phyloP scores from a whole-genome alignment of 208 protist genomes.

The Acanthamoeba triangularis region DNA sequence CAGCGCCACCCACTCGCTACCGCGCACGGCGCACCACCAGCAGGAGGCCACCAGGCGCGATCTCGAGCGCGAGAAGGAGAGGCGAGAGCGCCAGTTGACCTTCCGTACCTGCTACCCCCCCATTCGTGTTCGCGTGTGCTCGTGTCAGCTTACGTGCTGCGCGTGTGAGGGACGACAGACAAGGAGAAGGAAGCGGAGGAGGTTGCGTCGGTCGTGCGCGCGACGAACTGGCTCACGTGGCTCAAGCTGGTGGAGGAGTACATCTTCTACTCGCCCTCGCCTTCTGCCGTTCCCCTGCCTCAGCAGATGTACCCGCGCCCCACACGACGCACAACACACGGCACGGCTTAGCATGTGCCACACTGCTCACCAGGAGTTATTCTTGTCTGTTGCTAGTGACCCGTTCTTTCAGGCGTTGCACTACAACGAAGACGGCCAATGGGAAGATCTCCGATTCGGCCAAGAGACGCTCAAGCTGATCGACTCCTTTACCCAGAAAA shows the following conservation, averaged over 20 bases:
- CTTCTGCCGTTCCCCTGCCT: neutral
- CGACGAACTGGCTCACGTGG: conserved; percentile 56
- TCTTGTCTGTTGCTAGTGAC: conserved; percentile 13
- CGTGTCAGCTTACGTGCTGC: neutral
- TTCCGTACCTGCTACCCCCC: neutral
- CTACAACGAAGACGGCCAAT: conserved; percentile 69
- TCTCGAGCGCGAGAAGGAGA: neutral
- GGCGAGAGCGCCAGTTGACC: conserved; percentile 1
- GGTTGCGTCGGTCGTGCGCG: neutral
- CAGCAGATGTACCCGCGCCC: neutral
- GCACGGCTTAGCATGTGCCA: no score
- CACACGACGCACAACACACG: neutral
- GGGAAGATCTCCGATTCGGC: conserved; percentile 73
- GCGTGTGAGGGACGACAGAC: neutral
- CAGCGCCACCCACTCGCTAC: neutral
- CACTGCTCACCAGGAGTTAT: neutral
- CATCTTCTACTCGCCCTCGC: conserved; percentile 55
- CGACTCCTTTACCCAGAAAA: conserved; percentile 13
- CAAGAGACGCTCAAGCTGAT: conserved; percentile 67
- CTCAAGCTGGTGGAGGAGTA: conserved; percentile 72
- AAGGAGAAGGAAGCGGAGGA: conserved; percentile 64
- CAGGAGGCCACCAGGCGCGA: neutral
- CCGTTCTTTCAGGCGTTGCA: conserved; percentile 58
- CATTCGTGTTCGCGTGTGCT: neutral
- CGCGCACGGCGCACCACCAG: neutral